Percentiles rank a stretch among this genome's conserved stretches.
Conservation (phyloP, 805 yeast species). For the Wickerhamiella sergipiensis region DNA sequence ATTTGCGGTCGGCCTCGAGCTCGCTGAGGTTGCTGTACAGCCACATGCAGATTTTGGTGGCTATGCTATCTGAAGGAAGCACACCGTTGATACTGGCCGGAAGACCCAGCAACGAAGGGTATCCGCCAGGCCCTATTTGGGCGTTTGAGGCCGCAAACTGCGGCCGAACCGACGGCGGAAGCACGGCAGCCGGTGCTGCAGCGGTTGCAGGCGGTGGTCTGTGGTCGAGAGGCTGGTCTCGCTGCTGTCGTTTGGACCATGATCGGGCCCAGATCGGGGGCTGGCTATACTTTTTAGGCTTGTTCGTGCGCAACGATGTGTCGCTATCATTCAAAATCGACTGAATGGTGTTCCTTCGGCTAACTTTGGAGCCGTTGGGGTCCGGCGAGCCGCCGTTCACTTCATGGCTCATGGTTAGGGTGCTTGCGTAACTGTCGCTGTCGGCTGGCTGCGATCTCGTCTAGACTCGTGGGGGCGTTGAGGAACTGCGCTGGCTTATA, state of each 20-base stretch:
- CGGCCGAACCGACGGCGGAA: neutral
- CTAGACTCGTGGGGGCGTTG: no score
- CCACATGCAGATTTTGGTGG: slow-evolving; percentile 79
- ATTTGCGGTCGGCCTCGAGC: slow-evolving; percentile 15
- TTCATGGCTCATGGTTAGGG: neutral
- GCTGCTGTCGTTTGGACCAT: slow-evolving; percentile 26
- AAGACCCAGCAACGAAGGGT: slow-evolving; percentile 24
- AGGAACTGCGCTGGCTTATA: no score
- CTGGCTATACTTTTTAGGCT: slow-evolving; percentile 6
- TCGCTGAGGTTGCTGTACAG: slow-evolving; percentile 58
- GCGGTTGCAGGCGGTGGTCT: no score
- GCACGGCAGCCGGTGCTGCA: no score
- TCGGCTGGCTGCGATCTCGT: neutral
- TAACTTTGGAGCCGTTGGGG: neutral
- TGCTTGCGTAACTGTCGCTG: neutral
- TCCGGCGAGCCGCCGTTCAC: neutral
- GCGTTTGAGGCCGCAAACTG: neutral
- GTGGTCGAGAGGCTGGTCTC: neutral
- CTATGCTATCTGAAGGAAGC: slow-evolving; percentile 66
- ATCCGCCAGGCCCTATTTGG: slow-evolving; percentile 16
- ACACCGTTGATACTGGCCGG: slow-evolving; percentile 54
- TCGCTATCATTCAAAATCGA: neutral
- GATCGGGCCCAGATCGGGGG: slow-evolving; percentile 81
- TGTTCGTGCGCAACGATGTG: neutral
- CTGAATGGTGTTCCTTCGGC: neutral